Evolutionary conservation across 106 monocot species (phyloP).

Genomic region (Xerophyta viscosa): DNA sequence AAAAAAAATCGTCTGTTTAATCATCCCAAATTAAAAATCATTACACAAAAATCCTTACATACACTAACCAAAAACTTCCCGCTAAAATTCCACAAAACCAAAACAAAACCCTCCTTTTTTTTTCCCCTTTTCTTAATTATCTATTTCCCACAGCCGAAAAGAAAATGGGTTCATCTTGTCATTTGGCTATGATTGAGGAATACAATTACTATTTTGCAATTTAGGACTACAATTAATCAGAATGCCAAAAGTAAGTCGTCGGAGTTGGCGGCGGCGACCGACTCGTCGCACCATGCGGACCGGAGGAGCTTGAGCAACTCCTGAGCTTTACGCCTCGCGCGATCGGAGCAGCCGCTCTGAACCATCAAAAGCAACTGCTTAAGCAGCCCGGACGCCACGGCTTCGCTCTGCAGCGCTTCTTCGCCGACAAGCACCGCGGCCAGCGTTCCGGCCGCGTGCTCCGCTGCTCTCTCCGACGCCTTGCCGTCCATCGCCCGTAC

Average conservation of each 20-base stretch:
- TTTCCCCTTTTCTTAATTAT: too few relatives aligned
- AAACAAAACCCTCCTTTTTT: too few relatives aligned
- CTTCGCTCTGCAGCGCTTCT: conserved; percentile 52
- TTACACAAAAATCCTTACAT: too few relatives aligned
- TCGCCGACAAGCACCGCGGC: conserved; percentile 24
- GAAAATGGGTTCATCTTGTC: neutral
- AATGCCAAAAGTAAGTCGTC: conserved; percentile 40
- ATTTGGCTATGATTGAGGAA: too few relatives aligned
- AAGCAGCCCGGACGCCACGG: conserved; percentile 70
- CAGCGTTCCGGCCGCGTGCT: conserved; percentile 59
- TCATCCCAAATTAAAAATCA: too few relatives aligned
- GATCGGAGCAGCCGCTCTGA: conserved; percentile 86
- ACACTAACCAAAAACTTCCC: too few relatives aligned
- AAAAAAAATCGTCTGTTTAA: too few relatives aligned
- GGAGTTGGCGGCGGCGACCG: conserved; percentile 28
- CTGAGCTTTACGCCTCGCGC: conserved; percentile 90
- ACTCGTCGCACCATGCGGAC: conserved; percentile 29
- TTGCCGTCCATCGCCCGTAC: conserved; percentile 32
- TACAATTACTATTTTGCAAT: neutral
- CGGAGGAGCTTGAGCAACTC: conserved; percentile 67
- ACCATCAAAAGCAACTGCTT: conserved; percentile 78
- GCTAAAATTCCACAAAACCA: too few relatives aligned
- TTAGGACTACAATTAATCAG: too few relatives aligned
- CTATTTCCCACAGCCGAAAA: neutral
- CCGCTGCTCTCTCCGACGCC: conserved; percentile 51